phyloP scores from a whole-genome alignment of 805 yeast genomes.

The Saccharomycopsis sp. region DNA sequence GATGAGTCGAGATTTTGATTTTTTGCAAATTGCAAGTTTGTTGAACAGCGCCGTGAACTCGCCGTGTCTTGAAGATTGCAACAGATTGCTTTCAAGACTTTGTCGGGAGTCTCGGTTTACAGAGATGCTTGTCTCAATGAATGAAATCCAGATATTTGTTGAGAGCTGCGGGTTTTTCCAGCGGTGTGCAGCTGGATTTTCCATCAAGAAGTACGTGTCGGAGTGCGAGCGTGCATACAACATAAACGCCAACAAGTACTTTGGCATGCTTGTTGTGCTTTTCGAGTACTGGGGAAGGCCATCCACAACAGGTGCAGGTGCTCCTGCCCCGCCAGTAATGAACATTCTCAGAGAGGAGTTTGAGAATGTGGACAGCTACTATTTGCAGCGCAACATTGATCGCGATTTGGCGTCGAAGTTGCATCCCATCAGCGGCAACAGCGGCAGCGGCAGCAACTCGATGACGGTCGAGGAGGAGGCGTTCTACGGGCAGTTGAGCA shows the following conservation, averaged over 20 bases:
- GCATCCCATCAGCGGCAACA: no score
- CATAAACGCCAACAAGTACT: slow-evolving; percentile 11
- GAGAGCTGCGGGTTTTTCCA: slow-evolving; percentile 7
- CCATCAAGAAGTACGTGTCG: slow-evolving; percentile 10
- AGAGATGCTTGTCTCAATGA: no score
- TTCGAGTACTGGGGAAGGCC: slow-evolving; percentile 12
- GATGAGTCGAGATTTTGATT: no score
- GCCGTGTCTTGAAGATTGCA: no score
- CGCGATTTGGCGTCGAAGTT: slow-evolving; percentile 5
- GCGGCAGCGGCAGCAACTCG: neutral
- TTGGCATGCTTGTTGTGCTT: slow-evolving; percentile 14
- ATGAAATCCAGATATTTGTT: neutral
- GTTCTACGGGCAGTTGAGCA: slow-evolving; percentile 10
- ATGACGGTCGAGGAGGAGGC: slow-evolving; percentile 4
- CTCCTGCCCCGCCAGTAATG: neutral
- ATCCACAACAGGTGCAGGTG: no score
- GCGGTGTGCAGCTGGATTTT: slow-evolving; percentile 9
- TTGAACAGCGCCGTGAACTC: no score
- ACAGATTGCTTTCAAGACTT: no score
- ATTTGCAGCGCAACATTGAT: slow-evolving; percentile 16
- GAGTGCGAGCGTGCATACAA: slow-evolving; percentile 9
- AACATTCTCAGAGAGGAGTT: slow-evolving; percentile 10
- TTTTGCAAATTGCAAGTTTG: no score
- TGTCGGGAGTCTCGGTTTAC: no score
- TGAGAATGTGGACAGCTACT: slow-evolving; percentile 18